Evolutionary conservation across 1,284 basidiomycete genomes (phyloP).

Genomic region (Microbotryum silenes-acaulis): DNA sequence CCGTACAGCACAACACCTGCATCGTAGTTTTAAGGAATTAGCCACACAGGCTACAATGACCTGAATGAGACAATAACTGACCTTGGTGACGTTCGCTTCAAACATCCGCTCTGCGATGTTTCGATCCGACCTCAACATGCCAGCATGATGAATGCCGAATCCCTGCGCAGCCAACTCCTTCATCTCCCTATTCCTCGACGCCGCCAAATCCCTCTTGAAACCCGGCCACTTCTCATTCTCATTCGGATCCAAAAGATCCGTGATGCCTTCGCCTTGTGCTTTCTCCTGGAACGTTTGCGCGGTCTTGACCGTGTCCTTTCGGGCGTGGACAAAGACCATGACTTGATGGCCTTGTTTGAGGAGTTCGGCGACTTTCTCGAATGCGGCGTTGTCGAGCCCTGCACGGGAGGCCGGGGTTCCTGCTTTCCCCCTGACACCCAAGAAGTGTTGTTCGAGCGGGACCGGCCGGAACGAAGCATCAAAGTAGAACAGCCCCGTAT

Average conservation of each 20-base stretch:
- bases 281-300: slow-evolving; percentile 78
- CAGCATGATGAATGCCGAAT: slow-evolving; percentile 96
- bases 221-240: slow-evolving; percentile 67
- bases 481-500: slow-evolving; percentile 95
- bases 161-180: slow-evolving; percentile 85
- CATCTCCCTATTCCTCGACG: slow-evolving; percentile 92
- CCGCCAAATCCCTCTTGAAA: slow-evolving; percentile 69
- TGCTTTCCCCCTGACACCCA: slow-evolving; percentile 89
- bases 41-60: neutral
- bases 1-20: slow-evolving; percentile 93
- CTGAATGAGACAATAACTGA: slow-evolving; percentile 38
- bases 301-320: slow-evolving; percentile 96
- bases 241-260: slow-evolving; percentile 70
- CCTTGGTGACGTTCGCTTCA: slow-evolving; percentile 82
- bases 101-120: slow-evolving; percentile 97
- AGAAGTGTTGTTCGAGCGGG: slow-evolving; percentile 94
- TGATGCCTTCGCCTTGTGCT: slow-evolving; percentile 61
- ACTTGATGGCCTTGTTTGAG: slow-evolving; percentile 89
- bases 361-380: slow-evolving; percentile 78
- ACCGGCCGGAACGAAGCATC: slow-evolving; percentile 96
- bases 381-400: slow-evolving; percentile 84
- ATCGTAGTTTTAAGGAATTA: slow-evolving; percentile 1
- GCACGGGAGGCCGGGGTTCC: slow-evolving; percentile 65
- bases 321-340: slow-evolving; percentile 98
- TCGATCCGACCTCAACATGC: slow-evolving; percentile 90